Percentiles rank a stretch among this genome's conserved stretches.
Evolutionary conservation across 441 rosid species (phyloP).

Genomic region (Syzygium syzygioides): DNA sequence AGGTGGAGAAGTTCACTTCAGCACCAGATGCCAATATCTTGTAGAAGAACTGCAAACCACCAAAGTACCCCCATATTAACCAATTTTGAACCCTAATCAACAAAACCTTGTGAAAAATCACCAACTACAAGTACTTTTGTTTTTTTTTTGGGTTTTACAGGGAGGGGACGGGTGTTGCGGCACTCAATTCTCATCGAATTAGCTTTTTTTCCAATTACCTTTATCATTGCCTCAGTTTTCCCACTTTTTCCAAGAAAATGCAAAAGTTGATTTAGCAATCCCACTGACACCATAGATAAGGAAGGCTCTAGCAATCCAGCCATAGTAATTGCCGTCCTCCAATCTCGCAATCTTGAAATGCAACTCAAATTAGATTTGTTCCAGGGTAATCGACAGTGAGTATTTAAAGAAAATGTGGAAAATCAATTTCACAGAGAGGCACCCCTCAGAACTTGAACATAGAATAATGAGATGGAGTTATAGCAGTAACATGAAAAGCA

Average conservation of each 20-base stretch:
- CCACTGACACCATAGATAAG: conserved; percentile 46
- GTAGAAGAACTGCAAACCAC: conserved; percentile 53
- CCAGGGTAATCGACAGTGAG: neutral
- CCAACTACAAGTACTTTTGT: too few relatives aligned
- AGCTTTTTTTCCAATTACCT: conserved; percentile 30
- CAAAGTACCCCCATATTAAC: neutral
- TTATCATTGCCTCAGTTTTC: conserved; percentile 72
- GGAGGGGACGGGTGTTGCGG: too few relatives aligned
- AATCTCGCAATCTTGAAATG: conserved; percentile 56
- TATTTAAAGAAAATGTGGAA: neutral
- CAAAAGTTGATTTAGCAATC: conserved; percentile 71
- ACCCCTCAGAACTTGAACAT: neutral
- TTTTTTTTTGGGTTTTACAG: too few relatives aligned
- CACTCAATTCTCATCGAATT: too few relatives aligned
- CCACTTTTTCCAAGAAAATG: conserved; percentile 82
- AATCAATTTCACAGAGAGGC: neutral
- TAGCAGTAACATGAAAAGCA: neutral
- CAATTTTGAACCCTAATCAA: neutral
- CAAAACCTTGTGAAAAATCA: neutral
- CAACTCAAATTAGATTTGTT: neutral
- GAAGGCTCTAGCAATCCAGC: conserved; percentile 66
- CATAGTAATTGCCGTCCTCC: conserved; percentile 49
- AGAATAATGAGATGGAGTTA: neutral
- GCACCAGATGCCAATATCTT: conserved; percentile 58
- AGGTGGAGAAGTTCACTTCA: conserved; percentile 49